Percentiles rank a stretch among this genome's conserved stretches.
These are phyloP conservation scores for Plenodomus lindquistii DNA, from an alignment of 2,329 filamentous ascomycete genomes.

Conservation along the genomic window DNA sequence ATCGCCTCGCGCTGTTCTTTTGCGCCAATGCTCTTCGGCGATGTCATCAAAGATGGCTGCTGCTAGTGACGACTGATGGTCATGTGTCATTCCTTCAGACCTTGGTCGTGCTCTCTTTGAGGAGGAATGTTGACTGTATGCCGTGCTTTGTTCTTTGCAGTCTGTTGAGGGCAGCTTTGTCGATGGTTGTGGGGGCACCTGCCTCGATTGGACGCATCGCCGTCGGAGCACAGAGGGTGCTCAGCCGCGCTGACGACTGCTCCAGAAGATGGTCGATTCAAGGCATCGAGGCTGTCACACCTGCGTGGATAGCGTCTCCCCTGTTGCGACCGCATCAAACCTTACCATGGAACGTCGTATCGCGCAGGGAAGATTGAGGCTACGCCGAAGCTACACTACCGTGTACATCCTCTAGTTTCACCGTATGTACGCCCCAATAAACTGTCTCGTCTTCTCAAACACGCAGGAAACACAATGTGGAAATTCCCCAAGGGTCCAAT, in stretches of 20 bases:
- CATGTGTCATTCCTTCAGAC: neutral
- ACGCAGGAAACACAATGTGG: conserved; percentile 2
- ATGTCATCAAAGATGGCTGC: neutral
- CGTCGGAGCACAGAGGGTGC: neutral
- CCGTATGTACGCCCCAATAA: neutral
- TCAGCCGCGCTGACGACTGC: neutral
- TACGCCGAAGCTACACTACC: neutral
- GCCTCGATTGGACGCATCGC: neutral
- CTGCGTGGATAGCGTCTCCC: neutral
- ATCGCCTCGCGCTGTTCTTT: neutral
- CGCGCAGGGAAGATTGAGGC: neutral
- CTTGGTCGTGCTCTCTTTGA: neutral
- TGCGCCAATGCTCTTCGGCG: neutral
- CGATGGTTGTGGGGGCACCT: neutral
- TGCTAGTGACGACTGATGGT: neutral
- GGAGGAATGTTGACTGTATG: neutral
- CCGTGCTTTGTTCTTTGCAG: neutral
- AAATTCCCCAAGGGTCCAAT: neutral
- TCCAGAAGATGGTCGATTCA: neutral
- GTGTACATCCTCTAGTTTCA: neutral
- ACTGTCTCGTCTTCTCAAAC: conserved; percentile 5
- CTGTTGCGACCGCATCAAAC: neutral
- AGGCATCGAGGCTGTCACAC: neutral
- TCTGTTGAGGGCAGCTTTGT: neutral
- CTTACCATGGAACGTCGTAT: neutral